phyloP scores from a whole-genome alignment of 176 grass and related monocot species.

The Aegilops tauschii region DNA sequence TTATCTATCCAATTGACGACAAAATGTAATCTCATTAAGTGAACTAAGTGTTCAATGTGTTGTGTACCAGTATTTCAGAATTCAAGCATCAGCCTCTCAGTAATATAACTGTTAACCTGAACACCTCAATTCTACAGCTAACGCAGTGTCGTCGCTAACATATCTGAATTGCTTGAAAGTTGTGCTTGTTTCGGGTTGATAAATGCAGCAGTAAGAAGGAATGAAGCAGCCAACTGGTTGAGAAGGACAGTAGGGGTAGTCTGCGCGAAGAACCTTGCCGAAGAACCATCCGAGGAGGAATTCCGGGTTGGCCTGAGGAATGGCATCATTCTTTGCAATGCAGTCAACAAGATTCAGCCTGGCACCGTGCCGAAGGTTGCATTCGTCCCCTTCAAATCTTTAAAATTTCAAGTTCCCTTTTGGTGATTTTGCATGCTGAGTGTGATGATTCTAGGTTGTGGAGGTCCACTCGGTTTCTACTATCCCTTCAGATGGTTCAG shows the following conservation, averaged over 20 bases:
- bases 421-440: slow-evolving; percentile 21
- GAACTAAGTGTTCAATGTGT: not conserved
- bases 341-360: slow-evolving; percentile 82
- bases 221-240: slow-evolving; percentile 84
- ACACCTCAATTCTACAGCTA: not conserved
- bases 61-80: not conserved
- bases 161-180: not conserved
- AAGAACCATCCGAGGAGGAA: slow-evolving; percentile 87
- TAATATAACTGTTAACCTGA: not conserved
- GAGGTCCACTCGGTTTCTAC: slow-evolving; percentile 60
- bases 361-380: slow-evolving; percentile 72
- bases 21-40: not conserved
- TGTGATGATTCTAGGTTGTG: slow-evolving; percentile 59
- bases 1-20: not conserved
- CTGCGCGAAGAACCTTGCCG: slow-evolving; percentile 66
- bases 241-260: slow-evolving; percentile 67
- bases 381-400: slow-evolving; percentile 25
- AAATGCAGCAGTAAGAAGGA: slow-evolving; percentile 72
- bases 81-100: not conserved
- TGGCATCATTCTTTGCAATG: slow-evolving; percentile 92
- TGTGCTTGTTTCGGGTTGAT: slow-evolving; percentile 20
- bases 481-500: slow-evolving; percentile 58
- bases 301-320: slow-evolving; percentile 81
- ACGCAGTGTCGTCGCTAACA: not conserved
- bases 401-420: slow-evolving; percentile 24